A percentile compares a stretch with the other conserved stretches of the same genome.
These are phyloP conservation scores for Potentilla sterilis DNA, from an alignment of 306 rosid species.

Conservation along the genomic window DNA sequence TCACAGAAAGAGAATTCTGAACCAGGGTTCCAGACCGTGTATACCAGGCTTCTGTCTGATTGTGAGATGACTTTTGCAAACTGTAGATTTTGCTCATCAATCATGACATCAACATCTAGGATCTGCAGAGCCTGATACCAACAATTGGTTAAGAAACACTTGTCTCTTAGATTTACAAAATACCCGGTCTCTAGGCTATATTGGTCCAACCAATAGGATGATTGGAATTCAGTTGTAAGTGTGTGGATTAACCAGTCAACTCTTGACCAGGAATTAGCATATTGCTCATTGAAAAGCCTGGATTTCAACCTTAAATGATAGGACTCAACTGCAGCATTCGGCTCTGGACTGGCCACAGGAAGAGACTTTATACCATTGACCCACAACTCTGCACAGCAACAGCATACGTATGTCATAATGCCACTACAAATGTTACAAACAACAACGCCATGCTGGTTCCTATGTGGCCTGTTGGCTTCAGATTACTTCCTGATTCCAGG, in stretches of 20 bases:
- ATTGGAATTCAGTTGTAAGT: conserved; percentile 63
- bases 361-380: conserved; percentile 53
- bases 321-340: conserved; percentile 64
- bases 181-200: conserved; percentile 59
- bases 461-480: not conserved
- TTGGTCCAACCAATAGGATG: conserved; percentile 67
- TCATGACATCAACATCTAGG: conserved; percentile 62
- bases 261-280: conserved; percentile 51
- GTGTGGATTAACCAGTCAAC: conserved; percentile 68
- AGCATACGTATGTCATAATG: conserved; percentile 26
- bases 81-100: conserved; percentile 62
- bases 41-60: conserved; percentile 51
- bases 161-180: conserved; percentile 50
- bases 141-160: conserved; percentile 51
- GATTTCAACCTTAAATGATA: conserved; percentile 69
- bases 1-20: conserved; percentile 76
- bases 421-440: conserved; percentile 20
- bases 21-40: conserved; percentile 76
- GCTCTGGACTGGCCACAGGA: conserved; percentile 59
- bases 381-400: conserved; percentile 59
- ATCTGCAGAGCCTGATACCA: conserved; percentile 65
- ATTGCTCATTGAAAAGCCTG: conserved; percentile 49
- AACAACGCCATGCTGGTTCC: not conserved
- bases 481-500: not conserved
- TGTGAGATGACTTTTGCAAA: conserved; percentile 68